These are phyloP conservation scores for Penicillium simplicissimum DNA, from an alignment of 495 filamentous ascomycete species.

Conservation along the genomic window DNA sequence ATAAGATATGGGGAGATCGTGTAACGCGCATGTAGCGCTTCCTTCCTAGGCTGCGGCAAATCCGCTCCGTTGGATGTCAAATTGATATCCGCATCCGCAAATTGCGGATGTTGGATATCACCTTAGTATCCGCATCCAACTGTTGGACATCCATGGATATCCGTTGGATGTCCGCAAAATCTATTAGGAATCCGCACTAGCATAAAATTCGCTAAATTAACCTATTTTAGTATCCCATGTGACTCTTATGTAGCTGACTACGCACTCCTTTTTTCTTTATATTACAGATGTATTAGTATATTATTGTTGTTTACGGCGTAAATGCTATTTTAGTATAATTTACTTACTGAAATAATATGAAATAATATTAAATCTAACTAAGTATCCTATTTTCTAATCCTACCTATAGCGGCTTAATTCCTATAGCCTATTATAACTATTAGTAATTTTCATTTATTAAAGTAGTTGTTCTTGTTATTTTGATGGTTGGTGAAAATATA, in stretches of 20 bases:
- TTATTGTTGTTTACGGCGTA: neutral
- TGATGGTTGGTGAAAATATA: neutral
- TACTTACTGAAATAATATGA: neutral
- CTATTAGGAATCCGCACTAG: neutral
- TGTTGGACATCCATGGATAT: neutral
- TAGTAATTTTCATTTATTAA: neutral
- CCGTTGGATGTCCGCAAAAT: neutral
- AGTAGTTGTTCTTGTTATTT: neutral
- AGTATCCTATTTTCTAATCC: too few species aligned
- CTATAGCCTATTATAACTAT: too few species aligned
- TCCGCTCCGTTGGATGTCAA: neutral
- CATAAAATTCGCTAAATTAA: neutral
- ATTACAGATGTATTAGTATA: neutral
- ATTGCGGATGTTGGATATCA: neutral
- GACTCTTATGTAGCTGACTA: neutral
- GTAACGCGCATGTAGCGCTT: too few species aligned
- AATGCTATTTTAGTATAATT: neutral
- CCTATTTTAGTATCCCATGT: neutral
- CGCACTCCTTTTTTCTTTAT: neutral
- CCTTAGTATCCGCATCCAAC: neutral
- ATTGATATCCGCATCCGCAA: neutral
- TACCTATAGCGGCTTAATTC: too few species aligned
- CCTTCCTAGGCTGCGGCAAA: conserved; percentile 1
- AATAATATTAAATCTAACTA: neutral
- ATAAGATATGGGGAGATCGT: too few species aligned